Evolutionary conservation across 2,329 filamentous ascomycete genomes (phyloP), one percentile per base, ranked within the genome.

Genomic region (Corinectria fuckeliana): DNA sequence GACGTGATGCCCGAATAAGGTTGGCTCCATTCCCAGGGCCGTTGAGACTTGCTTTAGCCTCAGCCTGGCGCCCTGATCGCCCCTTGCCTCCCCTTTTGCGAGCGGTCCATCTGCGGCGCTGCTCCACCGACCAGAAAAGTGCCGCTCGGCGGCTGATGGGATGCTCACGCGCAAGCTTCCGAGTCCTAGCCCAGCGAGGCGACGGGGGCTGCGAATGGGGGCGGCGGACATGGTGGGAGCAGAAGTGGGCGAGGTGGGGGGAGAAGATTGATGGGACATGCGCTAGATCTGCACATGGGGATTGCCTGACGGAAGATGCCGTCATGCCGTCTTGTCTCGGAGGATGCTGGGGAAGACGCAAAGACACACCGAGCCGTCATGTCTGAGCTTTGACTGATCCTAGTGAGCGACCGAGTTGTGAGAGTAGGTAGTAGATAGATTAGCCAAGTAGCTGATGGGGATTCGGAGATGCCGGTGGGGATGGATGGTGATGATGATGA

Each of bases 201-300:
- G 38, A 13, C 10, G 38, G 20, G 20, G 38, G 36, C 38, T 41
- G 38, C 38, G 21, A 41, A 41, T 10, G 11, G 38, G 38, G 38
- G 20, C 20, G 14, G 3, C 23, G 26, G 30, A 30, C 26, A 32
- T 32, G 26, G 26, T 48, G 44, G 28, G 44, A 48, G 38, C 44
- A 20, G 14, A 32, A 25, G 42, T 55, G 25, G 25, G 42, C 44
- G 41, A 30, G 41, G 42, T 30, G 30, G 26, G 51, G 41, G 32
- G 21, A 54, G 34, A 16, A 20, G 20, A 18, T 25, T 41, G 38
- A 42, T 44, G 34, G 34, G 36, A 44, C 34, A 13, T 16, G 36
- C 52, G 44, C 52, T 56, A 56, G 52, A 56, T 56, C 52, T 56
- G 52, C 52, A 56, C 52, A 49, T 56, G 52, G 42, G 34, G 42